A percentile compares a stretch with the other conserved stretches of the same genome.
Conservation (phyloP, 768 basidiomycete species). For the Lactarius trivialis region DNA sequence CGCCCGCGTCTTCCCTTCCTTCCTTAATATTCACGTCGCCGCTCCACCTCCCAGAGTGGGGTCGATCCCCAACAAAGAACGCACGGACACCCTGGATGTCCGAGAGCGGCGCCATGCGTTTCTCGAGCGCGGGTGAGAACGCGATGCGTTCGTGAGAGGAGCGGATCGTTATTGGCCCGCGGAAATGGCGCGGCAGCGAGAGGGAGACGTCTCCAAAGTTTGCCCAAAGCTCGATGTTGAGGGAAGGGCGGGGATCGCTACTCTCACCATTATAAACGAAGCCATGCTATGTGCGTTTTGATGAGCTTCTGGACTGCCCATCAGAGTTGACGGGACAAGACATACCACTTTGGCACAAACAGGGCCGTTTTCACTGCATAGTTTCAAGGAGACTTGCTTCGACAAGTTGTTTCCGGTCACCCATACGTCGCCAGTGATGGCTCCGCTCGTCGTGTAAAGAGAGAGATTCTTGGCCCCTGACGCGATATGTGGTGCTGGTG, state of each 20-base stretch:
- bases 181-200: constrained; percentile 6
- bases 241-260: background rate
- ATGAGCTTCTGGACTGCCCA: too few relatives aligned
- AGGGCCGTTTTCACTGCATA: too few relatives aligned
- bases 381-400: too few relatives aligned
- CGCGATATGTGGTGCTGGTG: too few relatives aligned
- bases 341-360: too few relatives aligned
- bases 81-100: background rate
- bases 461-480: too few relatives aligned
- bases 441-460: too few relatives aligned
- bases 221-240: background rate
- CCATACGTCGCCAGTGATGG: too few relatives aligned
- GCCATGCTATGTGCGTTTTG: constrained; percentile 1
- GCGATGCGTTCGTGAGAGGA: background rate
- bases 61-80: constrained; percentile 9
- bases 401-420: too few relatives aligned
- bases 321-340: too few relatives aligned
- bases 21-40: background rate
- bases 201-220: background rate
- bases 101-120: background rate
- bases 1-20: too few relatives aligned
- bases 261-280: background rate
- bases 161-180: constrained; percentile 3
- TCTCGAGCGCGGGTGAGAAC: background rate
- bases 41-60: background rate